Conservation (phyloP, 2,329 filamentous ascomycete species). For the Sporothrix dimorphospora region DNA sequence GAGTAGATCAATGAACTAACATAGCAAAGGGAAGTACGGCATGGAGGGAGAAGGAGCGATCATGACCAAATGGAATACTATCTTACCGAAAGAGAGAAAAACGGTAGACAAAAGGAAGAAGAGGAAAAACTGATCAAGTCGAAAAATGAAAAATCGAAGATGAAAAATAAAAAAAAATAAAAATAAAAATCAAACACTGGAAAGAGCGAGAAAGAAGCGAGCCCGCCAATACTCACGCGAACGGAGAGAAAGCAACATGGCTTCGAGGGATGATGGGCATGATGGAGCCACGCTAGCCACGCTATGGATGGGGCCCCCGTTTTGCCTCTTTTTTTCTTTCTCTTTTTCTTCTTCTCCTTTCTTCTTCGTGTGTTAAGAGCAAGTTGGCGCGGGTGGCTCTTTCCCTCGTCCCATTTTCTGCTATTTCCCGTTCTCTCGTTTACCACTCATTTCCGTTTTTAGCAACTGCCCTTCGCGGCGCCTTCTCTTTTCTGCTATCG, state of each 20-base stretch:
- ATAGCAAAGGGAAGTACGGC: conserved; percentile 1
- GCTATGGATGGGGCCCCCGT: background rate
- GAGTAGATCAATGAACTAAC: background rate
- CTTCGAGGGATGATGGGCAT: background rate
- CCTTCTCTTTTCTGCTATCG: conserved; percentile 25
- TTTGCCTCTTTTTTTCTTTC: conserved; percentile 4
- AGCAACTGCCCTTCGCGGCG: conserved; percentile 24
- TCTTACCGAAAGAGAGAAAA: background rate
- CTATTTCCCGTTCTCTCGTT: conserved; percentile 12
- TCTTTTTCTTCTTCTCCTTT: background rate
- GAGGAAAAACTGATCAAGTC: background rate
- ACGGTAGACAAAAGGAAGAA: background rate
- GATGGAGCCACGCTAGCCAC: conserved; percentile 10
- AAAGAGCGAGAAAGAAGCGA: conserved; percentile 15
- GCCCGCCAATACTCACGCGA: background rate
- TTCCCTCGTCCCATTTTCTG: conserved; percentile 8
- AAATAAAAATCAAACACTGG: background rate
- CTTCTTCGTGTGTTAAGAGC: background rate
- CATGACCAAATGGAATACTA: background rate
- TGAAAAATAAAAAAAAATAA: background rate
- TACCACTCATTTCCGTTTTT: conserved; percentile 24
- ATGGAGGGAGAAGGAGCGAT: conserved; percentile 12
- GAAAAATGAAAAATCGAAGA: no score
- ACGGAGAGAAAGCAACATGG: background rate
- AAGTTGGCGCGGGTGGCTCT: conserved; percentile 12